phyloP scores from a whole-genome alignment of 495 filamentous ascomycete species.

The Penicillium soppii region DNA sequence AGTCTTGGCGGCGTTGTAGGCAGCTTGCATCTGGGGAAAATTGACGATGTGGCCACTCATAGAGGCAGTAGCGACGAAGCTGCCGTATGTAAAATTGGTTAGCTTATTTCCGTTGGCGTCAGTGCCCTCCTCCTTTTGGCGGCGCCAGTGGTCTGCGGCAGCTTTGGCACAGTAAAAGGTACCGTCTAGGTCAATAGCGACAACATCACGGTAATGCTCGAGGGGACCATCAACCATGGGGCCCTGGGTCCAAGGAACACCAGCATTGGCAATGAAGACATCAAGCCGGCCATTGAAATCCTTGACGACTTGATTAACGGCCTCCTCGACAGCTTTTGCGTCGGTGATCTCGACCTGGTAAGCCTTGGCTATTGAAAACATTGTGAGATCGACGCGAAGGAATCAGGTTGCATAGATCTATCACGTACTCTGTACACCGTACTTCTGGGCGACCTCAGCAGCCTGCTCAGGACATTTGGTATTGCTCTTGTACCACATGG shows the following conservation, averaged over 20 bases:
- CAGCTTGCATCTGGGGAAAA: conserved; percentile 79
- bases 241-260: conserved; percentile 72
- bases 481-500: conserved; percentile 84
- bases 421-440: conserved; percentile 72
- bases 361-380: conserved; percentile 58
- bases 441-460: conserved; percentile 67
- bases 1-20: conserved; percentile 88
- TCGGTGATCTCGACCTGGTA: conserved; percentile 70
- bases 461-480: conserved; percentile 68
- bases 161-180: conserved; percentile 79
- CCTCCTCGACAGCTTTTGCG: conserved; percentile 54
- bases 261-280: conserved; percentile 78
- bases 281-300: conserved; percentile 77
- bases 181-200: conserved; percentile 76
- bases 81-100: conserved; percentile 64
- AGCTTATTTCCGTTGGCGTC: conserved; percentile 65
- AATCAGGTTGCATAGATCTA: background rate
- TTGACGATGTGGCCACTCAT: conserved; percentile 89
- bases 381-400: background rate
- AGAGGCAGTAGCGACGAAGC: conserved; percentile 75
- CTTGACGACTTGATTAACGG: conserved; percentile 56
- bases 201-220: conserved; percentile 65
- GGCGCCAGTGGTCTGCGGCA: conserved; percentile 68
- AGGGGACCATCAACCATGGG: conserved; percentile 63
- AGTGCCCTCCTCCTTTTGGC: conserved; percentile 64